Evolutionary conservation across 495 filamentous ascomycete genomes (phyloP).

Genomic region (Zalerion maritima): DNA sequence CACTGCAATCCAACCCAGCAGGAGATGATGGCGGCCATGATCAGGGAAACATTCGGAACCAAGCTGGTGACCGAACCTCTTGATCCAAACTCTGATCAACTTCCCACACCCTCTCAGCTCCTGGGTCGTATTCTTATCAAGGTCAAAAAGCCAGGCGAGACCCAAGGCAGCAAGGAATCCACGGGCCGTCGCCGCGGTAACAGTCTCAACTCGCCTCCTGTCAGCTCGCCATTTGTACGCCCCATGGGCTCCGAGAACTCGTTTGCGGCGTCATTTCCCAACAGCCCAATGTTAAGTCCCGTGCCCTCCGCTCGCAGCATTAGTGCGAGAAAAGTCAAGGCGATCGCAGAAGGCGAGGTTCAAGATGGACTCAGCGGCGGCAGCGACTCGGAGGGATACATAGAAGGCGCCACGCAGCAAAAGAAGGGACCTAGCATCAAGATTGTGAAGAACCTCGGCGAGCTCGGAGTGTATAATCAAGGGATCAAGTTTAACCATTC

Average conservation of each 20-base stretch:
- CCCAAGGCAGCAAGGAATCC: conserved; percentile 23
- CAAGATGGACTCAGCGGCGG: conserved; percentile 35
- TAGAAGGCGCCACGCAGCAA: conserved; percentile 41
- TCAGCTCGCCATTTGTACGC: conserved; percentile 60
- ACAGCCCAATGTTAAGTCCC: conserved; percentile 38
- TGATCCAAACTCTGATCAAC: conserved; percentile 42
- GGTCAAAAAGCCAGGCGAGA: conserved; percentile 53
- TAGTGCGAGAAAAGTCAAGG: conserved; percentile 21
- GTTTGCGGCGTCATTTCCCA: conserved; percentile 34
- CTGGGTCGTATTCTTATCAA: conserved; percentile 79
- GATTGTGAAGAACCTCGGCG: conserved; percentile 68
- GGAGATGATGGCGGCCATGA: conserved; percentile 75
- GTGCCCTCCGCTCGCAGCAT: conserved; percentile 18
- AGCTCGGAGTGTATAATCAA: conserved; percentile 75
- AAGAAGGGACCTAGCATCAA: conserved; percentile 73
- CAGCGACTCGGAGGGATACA: conserved; percentile 42
- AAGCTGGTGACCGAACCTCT: conserved; percentile 64
- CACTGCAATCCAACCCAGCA: conserved; percentile 81
- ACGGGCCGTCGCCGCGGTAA: conserved; percentile 50
- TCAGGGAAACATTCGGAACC: conserved; percentile 66
- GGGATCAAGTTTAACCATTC: conserved; percentile 65
- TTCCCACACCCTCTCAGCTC: conserved; percentile 79
- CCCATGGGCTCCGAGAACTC: conserved; percentile 40
- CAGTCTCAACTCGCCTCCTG: conserved; percentile 64
- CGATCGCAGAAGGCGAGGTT: conserved; percentile 35